Base-by-base conservation (phyloP, 1,139 yeast genomes). In the Meyerozyma carpophila region DNA sequence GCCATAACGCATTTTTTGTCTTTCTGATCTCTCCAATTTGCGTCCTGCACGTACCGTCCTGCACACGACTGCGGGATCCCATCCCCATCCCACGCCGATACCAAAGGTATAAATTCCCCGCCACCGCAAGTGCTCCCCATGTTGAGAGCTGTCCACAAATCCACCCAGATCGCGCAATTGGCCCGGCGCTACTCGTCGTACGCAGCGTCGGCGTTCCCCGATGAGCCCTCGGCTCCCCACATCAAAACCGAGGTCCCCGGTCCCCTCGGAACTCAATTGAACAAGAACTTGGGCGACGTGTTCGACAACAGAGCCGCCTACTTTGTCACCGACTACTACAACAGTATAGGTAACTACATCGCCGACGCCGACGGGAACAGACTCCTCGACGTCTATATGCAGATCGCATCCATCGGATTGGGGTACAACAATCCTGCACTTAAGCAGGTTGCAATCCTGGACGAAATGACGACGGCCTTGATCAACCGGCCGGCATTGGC, bases 391-490 rank as follows among this genome's bases (percentile, higher is more conserved):
- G 75, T 82, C 20, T 84, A 81, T 57, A 82, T 85, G 41, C 91
- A 84, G 64, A 83, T 84, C 54, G 79, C 90, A 9, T 83, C 90
- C 2, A 83, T 83, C 55, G 83, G 89, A 2, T 63, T 84, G 45
- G 90, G 91, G 39, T 84, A 84, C 70, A 83, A 83, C 63, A 83
- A 84, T 59, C 90, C 90, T n/a, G 82, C 70, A 20, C 68, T 84
- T 51, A 68, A 76, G 44, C 70, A 77, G 58, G 77, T 82, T 21
- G 84, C 89, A 4, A 70, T 73, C 51, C 77, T 86, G 4, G 77
- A 76, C 32, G 83, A 79, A 58, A 82, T 82, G 88, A 74, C 79
- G 45, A 75, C 75, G 55, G 84, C 90, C 6, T 61, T 83, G 46
- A 78, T 82, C 44, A 83, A 83, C 62, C 75, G 91, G 62, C 90